Evolutionary conservation across 2,329 filamentous ascomycete species (phyloP).

Genomic region (Exophiala lecanii-corni): DNA sequence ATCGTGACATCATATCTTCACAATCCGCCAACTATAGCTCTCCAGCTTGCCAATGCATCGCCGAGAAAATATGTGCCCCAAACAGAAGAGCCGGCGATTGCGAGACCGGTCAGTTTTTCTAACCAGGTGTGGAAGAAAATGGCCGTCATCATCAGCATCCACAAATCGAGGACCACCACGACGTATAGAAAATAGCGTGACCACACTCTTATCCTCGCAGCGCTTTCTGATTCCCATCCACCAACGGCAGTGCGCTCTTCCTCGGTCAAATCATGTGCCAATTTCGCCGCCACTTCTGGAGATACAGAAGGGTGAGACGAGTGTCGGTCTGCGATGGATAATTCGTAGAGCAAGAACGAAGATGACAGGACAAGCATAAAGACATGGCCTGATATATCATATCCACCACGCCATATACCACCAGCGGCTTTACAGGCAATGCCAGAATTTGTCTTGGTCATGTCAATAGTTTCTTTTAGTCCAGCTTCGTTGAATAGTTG

Average conservation of each 20-base stretch:
- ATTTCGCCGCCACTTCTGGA: slow-evolving; percentile 42
- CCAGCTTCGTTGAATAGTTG: slow-evolving; percentile 14
- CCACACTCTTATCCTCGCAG: slow-evolving; percentile 53
- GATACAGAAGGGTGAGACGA: slow-evolving; percentile 26
- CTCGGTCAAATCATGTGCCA: slow-evolving; percentile 39
- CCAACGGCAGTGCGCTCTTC: slow-evolving; percentile 33
- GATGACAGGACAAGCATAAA: slow-evolving; percentile 86
- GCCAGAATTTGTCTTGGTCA: slow-evolving; percentile 57
- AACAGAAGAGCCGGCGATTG: slow-evolving; percentile 45
- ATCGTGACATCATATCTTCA: too few relatives aligned
- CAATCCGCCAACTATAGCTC: slow-evolving; percentile 43
- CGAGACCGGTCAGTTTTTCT: slow-evolving; percentile 67
- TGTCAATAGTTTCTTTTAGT: slow-evolving; percentile 23
- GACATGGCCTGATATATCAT: slow-evolving; percentile 94
- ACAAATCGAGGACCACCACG: slow-evolving; percentile 70
- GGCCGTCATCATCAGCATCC: slow-evolving; percentile 98
- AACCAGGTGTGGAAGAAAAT: slow-evolving; percentile 99
- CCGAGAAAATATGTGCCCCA: slow-evolving; percentile 51
- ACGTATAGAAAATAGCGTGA: slow-evolving; percentile 45
- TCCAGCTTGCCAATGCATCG: slow-evolving; percentile 40
- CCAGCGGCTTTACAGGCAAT: slow-evolving; percentile 76
- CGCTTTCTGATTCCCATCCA: slow-evolving; percentile 36
- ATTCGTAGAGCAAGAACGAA: slow-evolving; percentile 75
- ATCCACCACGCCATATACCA: slow-evolving; percentile 83
- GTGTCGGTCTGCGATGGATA: slow-evolving; percentile 61